Evolutionary conservation across 163 green algal genomes (phyloP).

Genomic region (Smithsoniella earleae): DNA sequence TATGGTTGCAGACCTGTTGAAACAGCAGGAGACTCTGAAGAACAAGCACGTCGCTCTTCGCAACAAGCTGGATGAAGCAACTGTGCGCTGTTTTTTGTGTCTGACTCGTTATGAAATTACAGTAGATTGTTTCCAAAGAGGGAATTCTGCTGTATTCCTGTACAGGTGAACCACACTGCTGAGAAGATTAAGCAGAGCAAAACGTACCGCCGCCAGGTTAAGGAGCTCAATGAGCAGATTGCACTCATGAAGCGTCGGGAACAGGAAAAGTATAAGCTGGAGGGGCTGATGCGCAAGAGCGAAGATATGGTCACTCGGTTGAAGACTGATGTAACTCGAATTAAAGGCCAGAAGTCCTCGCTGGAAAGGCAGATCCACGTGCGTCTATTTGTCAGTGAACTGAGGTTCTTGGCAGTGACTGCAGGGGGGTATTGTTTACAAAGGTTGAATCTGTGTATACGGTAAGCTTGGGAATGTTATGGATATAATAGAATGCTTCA

Average conservation of each 20-base stretch:
- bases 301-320: conserved; percentile 11
- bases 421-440: no score
- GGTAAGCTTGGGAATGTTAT: no score
- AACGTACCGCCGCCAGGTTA: conserved; percentile 19
- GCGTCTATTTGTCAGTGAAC: neutral
- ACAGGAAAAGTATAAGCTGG: conserved; percentile 9
- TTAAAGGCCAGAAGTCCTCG: conserved; percentile 6
- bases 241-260: conserved; percentile 24
- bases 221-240: conserved; percentile 30
- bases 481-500: no score
- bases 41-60: neutral
- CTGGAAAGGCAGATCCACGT: conserved; percentile 12
- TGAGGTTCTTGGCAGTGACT: no score
- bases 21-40: neutral
- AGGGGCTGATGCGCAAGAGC: conserved; percentile 27
- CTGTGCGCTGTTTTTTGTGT: no score
- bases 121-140: no score
- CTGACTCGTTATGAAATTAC: no score
- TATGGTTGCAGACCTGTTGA: neutral
- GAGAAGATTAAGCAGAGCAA: conserved; percentile 31
- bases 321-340: conserved; percentile 10
- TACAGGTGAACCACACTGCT: conserved; percentile 9
- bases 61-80: neutral
- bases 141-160: no score
- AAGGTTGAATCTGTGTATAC: no score